Percentiles rank a stretch among this genome's conserved stretches.
phyloP scores from a whole-genome alignment of 495 filamentous ascomycete genomes.

The Pyrenopolyporus hunteri region DNA sequence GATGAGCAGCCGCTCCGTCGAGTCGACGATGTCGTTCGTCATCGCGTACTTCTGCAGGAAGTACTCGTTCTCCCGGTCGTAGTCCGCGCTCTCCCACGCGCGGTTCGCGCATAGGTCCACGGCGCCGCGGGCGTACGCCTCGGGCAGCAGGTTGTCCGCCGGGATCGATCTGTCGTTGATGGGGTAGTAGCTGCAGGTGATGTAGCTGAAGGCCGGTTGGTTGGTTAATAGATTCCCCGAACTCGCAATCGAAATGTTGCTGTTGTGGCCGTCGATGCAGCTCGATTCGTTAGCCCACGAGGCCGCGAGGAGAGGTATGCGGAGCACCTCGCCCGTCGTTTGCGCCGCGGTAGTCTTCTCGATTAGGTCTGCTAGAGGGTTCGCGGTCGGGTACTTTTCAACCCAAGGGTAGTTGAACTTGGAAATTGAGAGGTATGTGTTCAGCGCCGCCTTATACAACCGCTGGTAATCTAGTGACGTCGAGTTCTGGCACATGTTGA shows the following conservation, averaged over 20 bases:
- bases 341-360: slow-evolving; percentile 12
- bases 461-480: slow-evolving; percentile 15
- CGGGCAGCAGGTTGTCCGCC: slow-evolving; percentile 25
- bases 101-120: slow-evolving; percentile 21
- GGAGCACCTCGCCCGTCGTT: slow-evolving; percentile 19
- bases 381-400: slow-evolving; percentile 18
- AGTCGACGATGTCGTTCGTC: slow-evolving; percentile 21
- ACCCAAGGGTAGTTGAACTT: slow-evolving; percentile 36
- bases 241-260: slow-evolving; percentile 21
- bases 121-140: slow-evolving; percentile 18
- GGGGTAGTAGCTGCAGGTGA: slow-evolving; percentile 25
- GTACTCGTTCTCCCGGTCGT: slow-evolving; percentile 28
- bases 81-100: slow-evolving; percentile 19
- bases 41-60: slow-evolving; percentile 30
- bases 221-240: slow-evolving; percentile 3
- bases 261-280: slow-evolving; percentile 23
- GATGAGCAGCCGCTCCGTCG: slow-evolving; percentile 17
- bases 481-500: slow-evolving; percentile 21
- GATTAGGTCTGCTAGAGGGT: slow-evolving; percentile 21
- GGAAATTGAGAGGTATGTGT: slow-evolving; percentile 23
- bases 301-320: slow-evolving; percentile 30
- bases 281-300: slow-evolving; percentile 19
- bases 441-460: slow-evolving; percentile 17
- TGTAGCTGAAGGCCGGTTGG: slow-evolving; percentile 21
- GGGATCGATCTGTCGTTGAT: slow-evolving; percentile 30